These are phyloP conservation scores for Hyphodiscus sp. DNA, from an alignment of 2,329 filamentous ascomycete genomes.

Conservation along the genomic window DNA sequence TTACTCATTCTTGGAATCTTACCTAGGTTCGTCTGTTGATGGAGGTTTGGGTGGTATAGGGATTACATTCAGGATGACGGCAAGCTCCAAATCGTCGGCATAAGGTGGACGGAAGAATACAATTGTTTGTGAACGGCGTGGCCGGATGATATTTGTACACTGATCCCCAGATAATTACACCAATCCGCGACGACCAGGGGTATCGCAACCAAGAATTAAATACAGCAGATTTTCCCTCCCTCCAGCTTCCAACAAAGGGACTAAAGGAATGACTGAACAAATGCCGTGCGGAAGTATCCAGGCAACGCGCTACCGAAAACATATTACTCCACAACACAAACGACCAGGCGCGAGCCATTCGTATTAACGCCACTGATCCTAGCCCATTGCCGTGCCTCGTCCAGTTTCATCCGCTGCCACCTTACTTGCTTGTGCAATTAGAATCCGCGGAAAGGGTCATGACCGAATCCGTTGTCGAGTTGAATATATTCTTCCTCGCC, in stretches of 20 bases:
- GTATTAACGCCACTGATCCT: constrained; percentile 6
- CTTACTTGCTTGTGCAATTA: constrained; percentile 26
- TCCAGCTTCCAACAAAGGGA: neutral
- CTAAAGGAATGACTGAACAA: neutral
- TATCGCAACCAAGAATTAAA: constrained; percentile 3
- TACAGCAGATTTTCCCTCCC: neutral
- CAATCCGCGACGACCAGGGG: constrained; percentile 1
- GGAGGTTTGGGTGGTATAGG: too few species aligned
- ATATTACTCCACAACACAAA: neutral
- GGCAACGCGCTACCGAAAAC: neutral
- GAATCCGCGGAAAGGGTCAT: constrained; percentile 58
- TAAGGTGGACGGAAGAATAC: too few species aligned
- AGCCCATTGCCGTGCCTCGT: neutral
- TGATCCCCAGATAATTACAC: neutral
- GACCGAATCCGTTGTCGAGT: constrained; percentile 35
- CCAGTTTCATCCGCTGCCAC: neutral
- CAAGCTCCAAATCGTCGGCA: too few species aligned
- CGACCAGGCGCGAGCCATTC: constrained; percentile 10
- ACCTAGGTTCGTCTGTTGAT: too few species aligned
- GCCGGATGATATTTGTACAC: too few species aligned
- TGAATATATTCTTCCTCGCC: constrained; percentile 47
- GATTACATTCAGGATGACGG: too few species aligned
- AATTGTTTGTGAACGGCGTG: too few species aligned
- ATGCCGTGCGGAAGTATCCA: neutral
- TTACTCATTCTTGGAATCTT: too few species aligned